Evolutionary conservation across 2,329 filamentous ascomycete species (phyloP).

Genomic region (Stromatinia cepivora): DNA sequence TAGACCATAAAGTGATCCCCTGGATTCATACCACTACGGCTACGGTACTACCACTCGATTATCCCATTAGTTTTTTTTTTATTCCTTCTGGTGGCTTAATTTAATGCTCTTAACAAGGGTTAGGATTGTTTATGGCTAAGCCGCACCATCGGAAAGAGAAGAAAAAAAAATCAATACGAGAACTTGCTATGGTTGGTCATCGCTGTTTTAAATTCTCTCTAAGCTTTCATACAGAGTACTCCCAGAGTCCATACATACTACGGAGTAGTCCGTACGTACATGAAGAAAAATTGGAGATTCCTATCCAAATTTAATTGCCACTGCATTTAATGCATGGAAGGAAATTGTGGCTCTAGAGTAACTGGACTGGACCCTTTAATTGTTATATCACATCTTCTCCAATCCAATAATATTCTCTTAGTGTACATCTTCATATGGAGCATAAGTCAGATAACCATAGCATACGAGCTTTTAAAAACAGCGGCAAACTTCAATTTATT

Average conservation of each 20-base stretch:
- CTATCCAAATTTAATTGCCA: background rate
- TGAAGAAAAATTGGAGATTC: background rate
- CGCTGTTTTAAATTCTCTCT: constrained; percentile 1
- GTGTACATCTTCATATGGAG: background rate
- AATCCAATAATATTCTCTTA: background rate
- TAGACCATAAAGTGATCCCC: constrained; percentile 7
- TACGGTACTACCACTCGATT: background rate
- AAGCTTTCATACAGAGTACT: too few relatives aligned
- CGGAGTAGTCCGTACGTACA: background rate
- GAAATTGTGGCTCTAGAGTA: background rate
- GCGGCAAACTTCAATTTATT: background rate
- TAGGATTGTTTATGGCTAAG: constrained; percentile 3
- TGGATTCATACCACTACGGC: background rate
- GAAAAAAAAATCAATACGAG: constrained; percentile 12
- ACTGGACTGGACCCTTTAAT: background rate
- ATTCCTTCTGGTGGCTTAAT: background rate
- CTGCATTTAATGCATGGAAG: background rate
- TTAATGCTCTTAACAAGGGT: background rate
- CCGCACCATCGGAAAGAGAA: background rate
- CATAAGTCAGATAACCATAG: background rate
- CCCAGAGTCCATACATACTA: background rate
- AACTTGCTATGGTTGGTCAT: background rate
- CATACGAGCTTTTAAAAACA: background rate
- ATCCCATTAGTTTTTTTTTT: background rate
- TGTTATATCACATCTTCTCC: background rate